These are phyloP conservation scores for Talaromyces ruber DNA, from an alignment of 495 filamentous ascomycete species.

Conservation along the genomic window DNA sequence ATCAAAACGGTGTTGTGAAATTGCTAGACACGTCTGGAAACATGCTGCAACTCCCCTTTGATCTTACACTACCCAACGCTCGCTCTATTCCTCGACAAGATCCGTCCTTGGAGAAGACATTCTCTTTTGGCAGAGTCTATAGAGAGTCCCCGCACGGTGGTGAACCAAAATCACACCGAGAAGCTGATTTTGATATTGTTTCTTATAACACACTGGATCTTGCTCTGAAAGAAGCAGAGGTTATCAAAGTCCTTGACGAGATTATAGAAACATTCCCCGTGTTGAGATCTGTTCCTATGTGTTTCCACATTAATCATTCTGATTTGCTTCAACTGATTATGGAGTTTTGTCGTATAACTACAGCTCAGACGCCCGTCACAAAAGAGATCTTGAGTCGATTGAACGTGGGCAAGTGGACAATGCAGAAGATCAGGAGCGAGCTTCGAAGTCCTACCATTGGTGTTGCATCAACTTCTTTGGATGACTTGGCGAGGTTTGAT, in stretches of 20 bases:
- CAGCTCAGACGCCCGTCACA: slow-evolving; percentile 55
- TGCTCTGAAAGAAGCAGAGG: slow-evolving; percentile 88
- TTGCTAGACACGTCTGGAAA: slow-evolving; percentile 77
- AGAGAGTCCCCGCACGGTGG: slow-evolving; percentile 67
- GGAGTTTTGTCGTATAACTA: slow-evolving; percentile 74
- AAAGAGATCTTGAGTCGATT: slow-evolving; percentile 85
- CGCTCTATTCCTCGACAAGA: slow-evolving; percentile 70
- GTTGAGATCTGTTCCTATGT: slow-evolving; percentile 61
- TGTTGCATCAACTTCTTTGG: slow-evolving; percentile 80
- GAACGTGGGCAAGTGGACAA: slow-evolving; percentile 73
- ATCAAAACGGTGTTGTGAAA: slow-evolving; percentile 62
- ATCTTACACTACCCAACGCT: slow-evolving; percentile 84
- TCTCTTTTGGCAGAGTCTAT: slow-evolving; percentile 84
- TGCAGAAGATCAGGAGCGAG: slow-evolving; percentile 78
- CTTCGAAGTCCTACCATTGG: slow-evolving; percentile 71
- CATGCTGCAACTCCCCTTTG: slow-evolving; percentile 82
- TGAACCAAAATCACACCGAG: slow-evolving; percentile 72
- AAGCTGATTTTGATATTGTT: slow-evolving; percentile 93
- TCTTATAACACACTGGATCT: slow-evolving; percentile 71
- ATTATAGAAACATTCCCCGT: slow-evolving; percentile 76
- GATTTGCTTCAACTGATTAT: slow-evolving; percentile 76
- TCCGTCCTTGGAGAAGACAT: slow-evolving; percentile 63
- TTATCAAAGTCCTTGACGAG: slow-evolving; percentile 90
- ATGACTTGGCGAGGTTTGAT: slow-evolving; percentile 85
- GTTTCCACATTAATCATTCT: slow-evolving; percentile 88